phyloP scores from a whole-genome alignment of 1,139 yeast genomes.

The Diutina ranongensis region DNA sequence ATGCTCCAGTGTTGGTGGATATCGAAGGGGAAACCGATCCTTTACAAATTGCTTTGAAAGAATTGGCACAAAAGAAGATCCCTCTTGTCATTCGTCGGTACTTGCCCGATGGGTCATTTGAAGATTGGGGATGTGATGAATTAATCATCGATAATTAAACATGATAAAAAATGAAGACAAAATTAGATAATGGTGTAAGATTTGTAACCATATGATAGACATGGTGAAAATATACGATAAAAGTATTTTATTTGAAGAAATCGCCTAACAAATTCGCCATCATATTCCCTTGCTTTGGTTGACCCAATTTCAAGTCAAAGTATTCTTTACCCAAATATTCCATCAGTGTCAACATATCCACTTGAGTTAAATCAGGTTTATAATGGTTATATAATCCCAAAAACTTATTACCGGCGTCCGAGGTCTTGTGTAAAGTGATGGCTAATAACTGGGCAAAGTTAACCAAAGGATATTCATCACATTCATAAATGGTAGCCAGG shows the following conservation, averaged over 20 bases:
- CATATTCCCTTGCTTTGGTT: conserved; percentile 48
- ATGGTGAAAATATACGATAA: too few species aligned
- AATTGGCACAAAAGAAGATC: conserved; percentile 84
- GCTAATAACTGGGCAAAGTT: conserved; percentile 64
- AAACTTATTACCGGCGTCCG: conserved; percentile 41
- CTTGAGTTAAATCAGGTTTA: conserved; percentile 19
- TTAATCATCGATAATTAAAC: conserved; percentile 70
- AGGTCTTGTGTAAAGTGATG: conserved; percentile 43
- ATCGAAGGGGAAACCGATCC: conserved; percentile 99
- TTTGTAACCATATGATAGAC: too few species aligned
- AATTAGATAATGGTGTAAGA: too few species aligned
- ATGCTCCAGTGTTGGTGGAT: conserved; percentile 96
- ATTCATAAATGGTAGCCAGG: conserved; percentile 10
- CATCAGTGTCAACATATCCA: conserved; percentile 27
- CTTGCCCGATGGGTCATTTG: conserved; percentile 92
- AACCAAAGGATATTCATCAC: conserved; percentile 25
- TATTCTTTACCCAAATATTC: conserved; percentile 38
- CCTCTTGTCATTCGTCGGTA: conserved; percentile 94
- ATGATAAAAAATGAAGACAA: too few species aligned
- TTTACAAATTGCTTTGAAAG: conserved; percentile 96
- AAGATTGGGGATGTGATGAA: conserved; percentile 99
- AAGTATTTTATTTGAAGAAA: conserved; percentile 41
- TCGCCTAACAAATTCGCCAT: conserved; percentile 84
- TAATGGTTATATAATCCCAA: conserved; percentile 38
- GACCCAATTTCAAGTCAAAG: conserved; percentile 15